Evolutionary conservation across 176 grass and related monocot species (phyloP), one percentile per base, ranked within the genome.

Genomic region (Ampelocalamus luodianensis): DNA sequence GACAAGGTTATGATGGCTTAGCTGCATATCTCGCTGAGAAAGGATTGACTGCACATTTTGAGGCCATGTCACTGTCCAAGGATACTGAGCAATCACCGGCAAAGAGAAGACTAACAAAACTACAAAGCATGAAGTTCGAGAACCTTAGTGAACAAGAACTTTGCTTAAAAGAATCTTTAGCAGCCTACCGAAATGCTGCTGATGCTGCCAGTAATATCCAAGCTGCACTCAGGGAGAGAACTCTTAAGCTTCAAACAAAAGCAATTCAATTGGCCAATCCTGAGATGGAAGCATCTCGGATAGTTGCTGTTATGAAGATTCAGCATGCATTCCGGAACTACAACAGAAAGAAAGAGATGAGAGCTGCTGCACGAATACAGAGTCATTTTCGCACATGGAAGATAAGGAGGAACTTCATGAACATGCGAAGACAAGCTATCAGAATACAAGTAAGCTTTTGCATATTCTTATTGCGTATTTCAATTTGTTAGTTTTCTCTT

Each of bases 281-380:
- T 40, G 91, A 94, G 70, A 71, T 68, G 26, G 93, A 99, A 83
- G 96, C 96, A 76, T n/a, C 88, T 81, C 59, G 63, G 11, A 96
- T 96, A 92, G 80, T 95, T 85, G 91, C 96, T 74, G 96, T 90
- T 89, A 85, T 99, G 78, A 99, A 70, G 84, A 99, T 99, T 86
- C 96, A 99, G 40, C 90, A 94, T 89, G 96, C 96, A 67, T 99
- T 84, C 78, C 85, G 86, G 26, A 99, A 92, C 70, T 88, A 92
- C 59, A 93, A 94, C 42, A 89, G 88, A 85, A 92, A 92, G 82
- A 99, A 89, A 84, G 39, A 78, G 74, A 92, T 99, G 91, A 94
- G 77, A 85, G 96, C 96, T 83, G 93, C 96, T 79, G 88, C 91
- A 80, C 79, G 84, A 65, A 99, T 99, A 92, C 96, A 99, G 78